Evolutionary conservation across 345 rosid species (phyloP), one percentile per base, ranked within the genome.

Genomic region (Salix caprea): DNA sequence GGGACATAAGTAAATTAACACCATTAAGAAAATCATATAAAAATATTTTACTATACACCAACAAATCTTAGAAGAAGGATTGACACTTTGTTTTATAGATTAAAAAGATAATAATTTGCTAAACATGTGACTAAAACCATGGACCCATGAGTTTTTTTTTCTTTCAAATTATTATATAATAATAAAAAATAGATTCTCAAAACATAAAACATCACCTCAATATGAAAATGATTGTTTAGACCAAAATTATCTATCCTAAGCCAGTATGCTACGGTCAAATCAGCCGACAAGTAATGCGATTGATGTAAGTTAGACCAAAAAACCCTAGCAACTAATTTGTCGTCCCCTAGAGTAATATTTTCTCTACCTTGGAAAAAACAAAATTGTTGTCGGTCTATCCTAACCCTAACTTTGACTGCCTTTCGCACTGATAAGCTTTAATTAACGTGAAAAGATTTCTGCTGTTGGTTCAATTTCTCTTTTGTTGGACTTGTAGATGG

Each of bases 401-500:
- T n/a, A 76, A 44, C 62, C 66, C n/a, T 44, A 6, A 21, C 12
- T 30, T 69, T 70, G 48, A 30, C 32, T 28, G 50, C 52, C 61
- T 61, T 42, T 46, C 42, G 40, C 44, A 10, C 21, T 36, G 14
- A 34, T 34, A 7, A 34, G 44, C 5, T 66, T 66, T 16, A 0
- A 28, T 30, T 8, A 34, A 21, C 8, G 26, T 11, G 61, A 54
- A 21, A 21, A 40, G 46, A 12, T 40, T 40, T 40, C 1, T 9
- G 12, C 46, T 40, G 11, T 0, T 10, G 46, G 14, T 40, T 40
- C 3, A 40, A 40, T 10, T 40, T 40, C 46, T 40, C 46, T 56
- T 16, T 56, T 16, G 61, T 12, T 12, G 52, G 50, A 5, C 36
- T 44, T 86, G 86, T 84, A 93, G 97, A 78, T 96, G 99, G 99